Evolutionary conservation across 768 basidiomycete species (phyloP).

Genomic region (Paxillus involutus): DNA sequence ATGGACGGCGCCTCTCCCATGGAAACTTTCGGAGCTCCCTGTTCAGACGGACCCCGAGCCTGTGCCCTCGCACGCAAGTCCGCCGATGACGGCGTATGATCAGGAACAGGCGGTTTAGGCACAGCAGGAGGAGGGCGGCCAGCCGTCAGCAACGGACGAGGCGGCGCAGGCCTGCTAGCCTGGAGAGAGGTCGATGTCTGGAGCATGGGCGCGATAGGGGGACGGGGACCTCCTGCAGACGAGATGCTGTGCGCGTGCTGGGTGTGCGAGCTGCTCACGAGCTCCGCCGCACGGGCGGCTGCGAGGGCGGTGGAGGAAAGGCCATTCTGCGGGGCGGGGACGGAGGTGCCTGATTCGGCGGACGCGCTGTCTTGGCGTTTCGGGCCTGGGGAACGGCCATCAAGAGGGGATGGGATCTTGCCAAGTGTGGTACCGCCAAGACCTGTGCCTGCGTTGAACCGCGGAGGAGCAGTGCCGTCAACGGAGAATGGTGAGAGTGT

Average conservation of each 20-base stretch:
- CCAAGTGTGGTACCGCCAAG: slow-evolving; percentile 65
- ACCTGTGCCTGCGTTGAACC: slow-evolving; percentile 92
- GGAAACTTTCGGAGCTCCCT: slow-evolving; percentile 30
- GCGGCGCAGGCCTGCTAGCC: slow-evolving; percentile 65
- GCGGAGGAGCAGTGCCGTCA: slow-evolving; percentile 52
- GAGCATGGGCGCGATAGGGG: slow-evolving; percentile 24
- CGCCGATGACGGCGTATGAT: slow-evolving; percentile 59
- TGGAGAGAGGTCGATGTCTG: slow-evolving; percentile 42
- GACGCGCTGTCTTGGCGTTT: slow-evolving; percentile 51
- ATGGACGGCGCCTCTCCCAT: slow-evolving; percentile 41
- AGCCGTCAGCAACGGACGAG: slow-evolving; percentile 60
- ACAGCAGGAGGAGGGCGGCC: slow-evolving; percentile 55
- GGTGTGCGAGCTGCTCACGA: slow-evolving; percentile 54
- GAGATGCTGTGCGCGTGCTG: slow-evolving; percentile 42
- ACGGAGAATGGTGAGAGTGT: slow-evolving; percentile 32
- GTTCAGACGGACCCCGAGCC: slow-evolving; percentile 49
- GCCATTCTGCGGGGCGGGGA: slow-evolving; percentile 32
- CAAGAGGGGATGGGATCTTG: slow-evolving; percentile 41
- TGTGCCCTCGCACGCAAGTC: slow-evolving; percentile 68
- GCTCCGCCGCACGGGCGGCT: slow-evolving; percentile 61
- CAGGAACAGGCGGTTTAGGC: slow-evolving; percentile 40
- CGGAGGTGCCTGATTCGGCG: slow-evolving; percentile 24
- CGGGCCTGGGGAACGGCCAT: slow-evolving; percentile 33
- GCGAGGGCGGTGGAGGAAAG: slow-evolving; percentile 45
- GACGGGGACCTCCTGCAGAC: slow-evolving; percentile 30